phyloP scores from a whole-genome alignment of 345 rosid species.

The Kandelia obovata region DNA sequence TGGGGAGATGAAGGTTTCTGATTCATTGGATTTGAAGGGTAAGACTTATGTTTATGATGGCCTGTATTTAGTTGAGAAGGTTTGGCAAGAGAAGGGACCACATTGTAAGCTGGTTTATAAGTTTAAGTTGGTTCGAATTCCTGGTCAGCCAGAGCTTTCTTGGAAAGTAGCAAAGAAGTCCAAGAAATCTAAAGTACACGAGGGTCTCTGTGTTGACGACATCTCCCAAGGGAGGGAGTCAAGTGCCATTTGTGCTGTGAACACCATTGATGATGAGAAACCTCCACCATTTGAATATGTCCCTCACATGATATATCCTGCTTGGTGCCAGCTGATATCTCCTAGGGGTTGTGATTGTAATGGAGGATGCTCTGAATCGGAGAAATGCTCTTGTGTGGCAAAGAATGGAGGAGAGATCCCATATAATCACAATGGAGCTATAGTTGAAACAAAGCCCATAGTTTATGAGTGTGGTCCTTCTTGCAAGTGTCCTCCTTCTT shows the following conservation, averaged over 20 bases:
- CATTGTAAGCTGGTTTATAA: conserved; percentile 66
- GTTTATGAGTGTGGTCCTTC: conserved; percentile 82
- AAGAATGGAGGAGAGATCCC: conserved; percentile 76
- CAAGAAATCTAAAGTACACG: conserved; percentile 36
- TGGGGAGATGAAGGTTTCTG: conserved; percentile 48
- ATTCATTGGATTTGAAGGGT: conserved; percentile 31
- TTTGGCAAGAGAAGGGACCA: conserved; percentile 51
- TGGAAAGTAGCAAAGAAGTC: conserved; percentile 67
- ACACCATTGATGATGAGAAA: conserved; percentile 60
- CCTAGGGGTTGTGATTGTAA: conserved; percentile 57
- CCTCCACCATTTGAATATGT: conserved; percentile 64
- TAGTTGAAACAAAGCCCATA: conserved; percentile 53
- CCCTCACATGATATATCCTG: conserved; percentile 50
- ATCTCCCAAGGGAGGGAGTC: conserved; percentile 66
- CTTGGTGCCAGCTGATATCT: conserved; percentile 44
- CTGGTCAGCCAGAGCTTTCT: conserved; percentile 77
- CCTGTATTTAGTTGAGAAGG: conserved; percentile 53
- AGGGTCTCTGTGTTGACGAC: conserved; percentile 57
- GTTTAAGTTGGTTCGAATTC: conserved; percentile 53
- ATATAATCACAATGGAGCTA: conserved; percentile 62
- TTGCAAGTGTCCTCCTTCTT: conserved; percentile 73
- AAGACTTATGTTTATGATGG: conserved; percentile 65
- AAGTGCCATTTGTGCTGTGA: conserved; percentile 64
- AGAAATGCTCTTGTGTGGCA: conserved; percentile 48
- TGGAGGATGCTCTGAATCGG: conserved; percentile 45